phyloP scores from a whole-genome alignment of 2,329 filamentous ascomycete species.

The Laburnicola sp. region DNA sequence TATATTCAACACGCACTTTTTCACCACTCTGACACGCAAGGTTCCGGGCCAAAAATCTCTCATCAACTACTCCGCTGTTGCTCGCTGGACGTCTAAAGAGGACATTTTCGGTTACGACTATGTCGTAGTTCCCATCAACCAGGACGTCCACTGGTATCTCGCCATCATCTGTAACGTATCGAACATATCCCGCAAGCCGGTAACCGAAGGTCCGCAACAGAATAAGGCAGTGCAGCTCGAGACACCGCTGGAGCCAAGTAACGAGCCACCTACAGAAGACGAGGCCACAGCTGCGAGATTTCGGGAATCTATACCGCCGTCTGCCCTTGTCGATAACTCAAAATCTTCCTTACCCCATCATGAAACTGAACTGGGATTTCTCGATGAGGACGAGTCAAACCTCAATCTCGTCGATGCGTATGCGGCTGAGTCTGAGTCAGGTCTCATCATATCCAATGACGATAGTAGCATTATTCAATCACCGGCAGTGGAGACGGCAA shows the following conservation, averaged over 20 bases:
- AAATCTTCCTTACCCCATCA: background rate
- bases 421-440: slow-evolving; percentile 4
- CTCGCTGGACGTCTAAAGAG: slow-evolving; percentile 82
- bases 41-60: slow-evolving; percentile 52
- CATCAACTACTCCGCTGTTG: slow-evolving; percentile 84
- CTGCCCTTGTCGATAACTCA: background rate
- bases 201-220: background rate
- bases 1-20: slow-evolving; percentile 94
- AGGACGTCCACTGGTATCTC: slow-evolving; percentile 85
- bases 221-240: background rate
- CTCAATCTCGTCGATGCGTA: slow-evolving; percentile 28
- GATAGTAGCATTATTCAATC: background rate
- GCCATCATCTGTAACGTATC: slow-evolving; percentile 91
- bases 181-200: slow-evolving; percentile 54
- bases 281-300: background rate
- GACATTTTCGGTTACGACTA: slow-evolving; percentile 87
- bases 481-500: slow-evolving; percentile 6
- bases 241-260: background rate
- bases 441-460: background rate
- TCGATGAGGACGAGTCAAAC: slow-evolving; percentile 25
- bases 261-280: background rate
- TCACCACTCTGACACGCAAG: slow-evolving; percentile 68
- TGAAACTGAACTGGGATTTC: slow-evolving; percentile 22
- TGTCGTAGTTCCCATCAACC: slow-evolving; percentile 89
- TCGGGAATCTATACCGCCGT: background rate